Percentiles rank a stretch among this genome's conserved stretches.
phyloP scores from a whole-genome alignment of 176 grass and related monocot genomes.

The Zea mays region Zm-B73-REFERENCE-NAM-5.0 NC_050097.1:12522001-12522500 shows the following conservation, averaged over 20 bases:
- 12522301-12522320: conserved; percentile 3
- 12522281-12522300: background rate
- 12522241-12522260: background rate
- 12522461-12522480: conserved; percentile 73
- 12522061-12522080: conserved; percentile 14
- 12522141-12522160: background rate
- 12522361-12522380: conserved; percentile 31
- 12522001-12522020: background rate
- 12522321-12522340: background rate
- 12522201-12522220: background rate
- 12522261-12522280: background rate
- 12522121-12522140: background rate
- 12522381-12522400: background rate
- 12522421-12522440: conserved; percentile 77
- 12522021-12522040: background rate
- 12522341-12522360: conserved; percentile 2
- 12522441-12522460: conserved; percentile 64
- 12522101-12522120: background rate
- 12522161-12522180: background rate
- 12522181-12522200: background rate
- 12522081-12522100: background rate
- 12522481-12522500: conserved; percentile 80
- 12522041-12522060: conserved; percentile 10
- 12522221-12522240: background rate
- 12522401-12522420: conserved; percentile 55